Percentiles rank a stretch among this genome's conserved stretches.
Evolutionary conservation across 2,329 filamentous ascomycete genomes (phyloP).

Genomic region (Aspergillus fructus): DNA sequence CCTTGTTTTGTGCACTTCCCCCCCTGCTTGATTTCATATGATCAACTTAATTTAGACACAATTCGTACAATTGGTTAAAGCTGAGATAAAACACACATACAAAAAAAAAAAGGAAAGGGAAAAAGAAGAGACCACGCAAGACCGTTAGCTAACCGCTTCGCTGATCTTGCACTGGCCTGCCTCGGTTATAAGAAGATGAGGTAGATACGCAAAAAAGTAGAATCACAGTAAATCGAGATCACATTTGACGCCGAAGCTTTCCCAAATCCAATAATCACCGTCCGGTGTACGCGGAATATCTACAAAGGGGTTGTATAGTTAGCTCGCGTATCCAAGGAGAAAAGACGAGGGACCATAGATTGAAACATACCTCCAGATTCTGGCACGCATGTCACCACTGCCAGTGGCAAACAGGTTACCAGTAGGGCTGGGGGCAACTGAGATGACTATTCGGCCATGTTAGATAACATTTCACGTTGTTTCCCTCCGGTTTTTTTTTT

Average conservation of each 20-base stretch:
- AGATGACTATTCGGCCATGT: slow-evolving; percentile 66
- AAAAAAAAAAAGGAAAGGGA: background rate
- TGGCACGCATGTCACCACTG: slow-evolving; percentile 94
- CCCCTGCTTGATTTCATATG: slow-evolving; percentile 5
- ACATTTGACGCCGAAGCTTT: slow-evolving; percentile 35
- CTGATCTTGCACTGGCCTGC: background rate
- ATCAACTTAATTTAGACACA: background rate
- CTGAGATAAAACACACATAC: background rate
- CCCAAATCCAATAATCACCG: slow-evolving; percentile 33
- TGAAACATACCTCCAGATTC: slow-evolving; percentile 78
- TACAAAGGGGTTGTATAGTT: slow-evolving; percentile 18
- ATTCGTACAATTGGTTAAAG: slow-evolving; percentile 2
- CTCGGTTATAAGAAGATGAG: background rate
- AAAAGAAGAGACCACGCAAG: slow-evolving; percentile 7
- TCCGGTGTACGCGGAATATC: slow-evolving; percentile 41
- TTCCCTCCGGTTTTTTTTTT: too few relatives aligned
- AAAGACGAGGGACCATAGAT: background rate
- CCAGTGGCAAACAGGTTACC: slow-evolving; percentile 92
- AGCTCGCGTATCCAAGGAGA: background rate
- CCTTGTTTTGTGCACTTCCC: background rate
- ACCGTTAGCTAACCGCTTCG: background rate
- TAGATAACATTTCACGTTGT: slow-evolving; percentile 11
- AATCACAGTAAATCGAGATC: slow-evolving; percentile 22
- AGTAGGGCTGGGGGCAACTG: slow-evolving; percentile 87
- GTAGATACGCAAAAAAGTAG: slow-evolving; percentile 11